phyloP scores from a whole-genome alignment of 2,329 filamentous ascomycete species.

The Fusarium bactridioides region DNA sequence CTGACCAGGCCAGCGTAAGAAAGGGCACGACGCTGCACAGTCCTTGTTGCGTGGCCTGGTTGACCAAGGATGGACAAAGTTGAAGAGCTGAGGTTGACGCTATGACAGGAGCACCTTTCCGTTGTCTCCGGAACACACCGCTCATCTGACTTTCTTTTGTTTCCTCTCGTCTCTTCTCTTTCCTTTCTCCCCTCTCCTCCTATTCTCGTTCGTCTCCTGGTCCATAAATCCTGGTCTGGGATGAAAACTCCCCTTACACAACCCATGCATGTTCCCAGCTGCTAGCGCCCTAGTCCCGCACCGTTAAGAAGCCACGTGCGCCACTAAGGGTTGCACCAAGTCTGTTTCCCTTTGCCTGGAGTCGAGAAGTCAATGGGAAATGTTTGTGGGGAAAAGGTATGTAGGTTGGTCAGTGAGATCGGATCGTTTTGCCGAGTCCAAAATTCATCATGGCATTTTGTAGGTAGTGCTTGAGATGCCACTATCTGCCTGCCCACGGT shows the following conservation, averaged over 20 bases:
- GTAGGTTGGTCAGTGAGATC: constrained; percentile 36
- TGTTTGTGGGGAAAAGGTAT: constrained; percentile 33
- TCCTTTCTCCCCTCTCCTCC: constrained; percentile 7
- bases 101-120: constrained; percentile 20
- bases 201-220: constrained; percentile 1
- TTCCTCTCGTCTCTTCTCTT: constrained; percentile 14
- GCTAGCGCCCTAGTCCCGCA: constrained; percentile 42
- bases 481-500: constrained; percentile 1
- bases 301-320: constrained; percentile 43
- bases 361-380: constrained; percentile 17
- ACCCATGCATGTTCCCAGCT: constrained; percentile 31
- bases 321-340: constrained; percentile 35
- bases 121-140: constrained; percentile 25
- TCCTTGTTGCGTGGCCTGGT: background rate
- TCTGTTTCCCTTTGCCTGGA: constrained; percentile 12
- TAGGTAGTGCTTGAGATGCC: background rate
- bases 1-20: background rate
- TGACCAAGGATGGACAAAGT: background rate
- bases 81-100: constrained; percentile 25
- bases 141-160: constrained; percentile 25
- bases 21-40: background rate
- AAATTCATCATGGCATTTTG: constrained; percentile 22
- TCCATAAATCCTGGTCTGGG: background rate
- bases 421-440: constrained; percentile 30
- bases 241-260: constrained; percentile 19